Base-by-base conservation (phyloP, 225 moss, liverwort and hornwort species). In the Sphagnum tenellum region DNA sequence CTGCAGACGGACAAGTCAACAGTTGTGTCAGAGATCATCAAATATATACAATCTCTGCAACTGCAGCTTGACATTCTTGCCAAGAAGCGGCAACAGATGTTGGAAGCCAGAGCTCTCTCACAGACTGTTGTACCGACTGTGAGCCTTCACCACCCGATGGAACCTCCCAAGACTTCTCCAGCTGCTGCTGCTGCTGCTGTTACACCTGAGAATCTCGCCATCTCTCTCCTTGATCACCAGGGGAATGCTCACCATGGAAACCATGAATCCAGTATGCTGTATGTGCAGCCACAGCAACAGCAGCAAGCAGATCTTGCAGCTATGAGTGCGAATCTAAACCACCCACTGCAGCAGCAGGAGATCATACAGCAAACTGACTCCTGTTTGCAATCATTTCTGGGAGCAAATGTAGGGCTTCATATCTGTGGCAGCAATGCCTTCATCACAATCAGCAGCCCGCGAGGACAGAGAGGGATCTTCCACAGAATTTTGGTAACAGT, bases 1-100 rank as follows among this genome's bases (percentile, higher is more conserved):
- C 47, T 74, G 79, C 77, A 95, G 91, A 95, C 94, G 50, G 94
- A 95, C 56, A 95, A 95, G 63, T 91, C 91, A 3, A 95, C 94
- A 5, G 91, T 95, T 44, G 94, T 95, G 0, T 86, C 88, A 50
- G 94, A 95, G 73, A 95, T 91, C 52, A 91, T 95, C 69, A 95
- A 95, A 50, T 95, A 89, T 73, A 95, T 95, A 69, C 86, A 95
- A 71, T 80, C 86, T 50, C 79, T 95, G 69, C 89, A 91, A 65
- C 63, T 74, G 72, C 79, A 91, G 54, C 76, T 91, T 60, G 94
- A 95, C 61, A 82, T 77, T 12, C 76, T 95, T 12, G 84, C 76
- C 48, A 95, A 82, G 72, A 89, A 82, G 59, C 78, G 89, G n/a
- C 81, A 81, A 66, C 84, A 85, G 58, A 62, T 81, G 66, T 44